A percentile compares a stretch with the other conserved stretches of the same genome.
Conservation (phyloP, 2,329 filamentous ascomycete species). For the Fusarium verrucosum region DNA sequence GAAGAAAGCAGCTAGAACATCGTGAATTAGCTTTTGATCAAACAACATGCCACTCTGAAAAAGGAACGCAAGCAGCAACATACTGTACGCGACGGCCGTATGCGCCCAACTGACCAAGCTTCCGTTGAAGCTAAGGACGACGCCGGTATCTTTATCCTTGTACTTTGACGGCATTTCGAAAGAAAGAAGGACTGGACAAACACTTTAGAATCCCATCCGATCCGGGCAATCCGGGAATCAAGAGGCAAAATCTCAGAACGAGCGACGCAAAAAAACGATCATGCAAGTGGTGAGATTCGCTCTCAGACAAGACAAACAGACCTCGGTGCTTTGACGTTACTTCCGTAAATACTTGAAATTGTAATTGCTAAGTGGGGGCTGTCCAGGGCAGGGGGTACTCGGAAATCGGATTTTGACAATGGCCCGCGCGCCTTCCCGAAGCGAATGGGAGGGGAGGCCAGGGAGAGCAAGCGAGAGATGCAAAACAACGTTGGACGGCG, state of each 20-base stretch:
- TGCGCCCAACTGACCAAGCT: constrained; percentile 92
- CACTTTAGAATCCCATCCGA: constrained; percentile 46
- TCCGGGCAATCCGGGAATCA: constrained; percentile 47
- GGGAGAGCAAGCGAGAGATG: background rate
- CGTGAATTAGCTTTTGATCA: constrained; percentile 33
- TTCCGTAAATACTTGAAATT: constrained; percentile 34
- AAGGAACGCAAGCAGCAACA: constrained; percentile 44
- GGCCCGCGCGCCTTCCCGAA: constrained; percentile 36
- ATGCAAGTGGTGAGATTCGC: constrained; percentile 42
- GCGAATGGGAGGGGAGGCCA: constrained; percentile 20
- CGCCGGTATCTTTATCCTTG: constrained; percentile 72
- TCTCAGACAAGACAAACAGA: constrained; percentile 34
- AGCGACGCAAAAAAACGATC: constrained; percentile 26
- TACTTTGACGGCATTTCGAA: constrained; percentile 57
- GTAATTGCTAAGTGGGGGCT: constrained; percentile 36
- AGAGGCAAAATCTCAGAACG: constrained; percentile 26
- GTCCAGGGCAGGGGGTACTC: constrained; percentile 12
- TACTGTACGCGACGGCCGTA: constrained; percentile 83
- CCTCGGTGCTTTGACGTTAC: constrained; percentile 43
- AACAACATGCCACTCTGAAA: background rate
- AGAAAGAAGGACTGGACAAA: constrained; percentile 32
- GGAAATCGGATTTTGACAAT: constrained; percentile 36
- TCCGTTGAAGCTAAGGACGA: constrained; percentile 75
- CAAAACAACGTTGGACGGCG: constrained; percentile 3
- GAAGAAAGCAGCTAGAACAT: constrained; percentile 76